Conservation (phyloP, 2,329 filamentous ascomycete genomes). For the Pseudopithomyces maydicus region DNA sequence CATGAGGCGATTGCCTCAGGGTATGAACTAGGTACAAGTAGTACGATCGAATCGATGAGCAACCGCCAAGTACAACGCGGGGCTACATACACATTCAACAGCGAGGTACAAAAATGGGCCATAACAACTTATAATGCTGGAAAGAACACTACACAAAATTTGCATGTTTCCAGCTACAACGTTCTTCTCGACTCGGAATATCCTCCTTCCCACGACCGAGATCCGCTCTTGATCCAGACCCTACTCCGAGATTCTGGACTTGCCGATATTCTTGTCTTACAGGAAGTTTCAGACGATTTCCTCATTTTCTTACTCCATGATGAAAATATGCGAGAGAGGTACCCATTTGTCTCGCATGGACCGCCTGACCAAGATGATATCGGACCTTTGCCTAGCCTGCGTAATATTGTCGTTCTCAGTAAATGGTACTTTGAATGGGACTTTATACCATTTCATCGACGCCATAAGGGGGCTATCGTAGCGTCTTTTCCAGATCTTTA, state of each 20-base stretch:
- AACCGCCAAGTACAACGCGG: constrained; percentile 26
- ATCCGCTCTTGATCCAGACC: constrained; percentile 42
- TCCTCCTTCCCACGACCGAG: constrained; percentile 42
- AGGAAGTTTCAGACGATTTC: constrained; percentile 70
- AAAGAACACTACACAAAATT: constrained; percentile 7
- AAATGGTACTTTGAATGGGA: constrained; percentile 62
- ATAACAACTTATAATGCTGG: background rate
- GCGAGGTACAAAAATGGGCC: constrained; percentile 30
- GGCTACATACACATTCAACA: constrained; percentile 38
- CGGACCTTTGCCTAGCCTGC: constrained; percentile 62
- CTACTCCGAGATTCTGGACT: constrained; percentile 39
- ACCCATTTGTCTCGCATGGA: constrained; percentile 63
- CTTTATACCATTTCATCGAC: constrained; percentile 57
- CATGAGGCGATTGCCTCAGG: constrained; percentile 1
- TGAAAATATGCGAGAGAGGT: constrained; percentile 52
- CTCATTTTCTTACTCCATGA: constrained; percentile 60
- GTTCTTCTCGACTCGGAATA: constrained; percentile 48
- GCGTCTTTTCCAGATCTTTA: constrained; percentile 49
- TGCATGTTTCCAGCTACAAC: constrained; percentile 52
- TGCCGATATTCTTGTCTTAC: constrained; percentile 53
- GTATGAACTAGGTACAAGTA: background rate
- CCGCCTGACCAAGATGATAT: constrained; percentile 59
- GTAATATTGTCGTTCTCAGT: constrained; percentile 67
- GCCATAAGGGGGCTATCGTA: constrained; percentile 64
- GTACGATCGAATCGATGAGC: background rate